These are phyloP conservation scores for Phascolomyces articulosus DNA, from an alignment of 371 early-diverging fungal species.

Conservation along the genomic window DNA sequence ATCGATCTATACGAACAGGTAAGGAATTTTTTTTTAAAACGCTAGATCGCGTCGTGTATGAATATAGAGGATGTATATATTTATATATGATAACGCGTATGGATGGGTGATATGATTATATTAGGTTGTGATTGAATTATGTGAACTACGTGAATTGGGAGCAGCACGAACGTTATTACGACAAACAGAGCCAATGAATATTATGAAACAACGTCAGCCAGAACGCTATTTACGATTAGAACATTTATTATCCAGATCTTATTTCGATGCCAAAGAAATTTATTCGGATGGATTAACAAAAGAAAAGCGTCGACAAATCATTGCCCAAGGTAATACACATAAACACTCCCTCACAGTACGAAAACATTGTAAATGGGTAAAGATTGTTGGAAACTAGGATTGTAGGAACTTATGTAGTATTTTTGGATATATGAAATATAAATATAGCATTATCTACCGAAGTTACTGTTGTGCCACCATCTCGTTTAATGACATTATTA, in stretches of 20 bases:
- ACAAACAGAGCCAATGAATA: conserved; percentile 85
- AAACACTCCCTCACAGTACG: too few species aligned
- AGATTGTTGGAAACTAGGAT: too few species aligned
- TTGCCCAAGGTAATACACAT: conserved; percentile 69
- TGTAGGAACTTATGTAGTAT: background rate
- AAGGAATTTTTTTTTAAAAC: too few species aligned
- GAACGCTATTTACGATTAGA: conserved; percentile 85
- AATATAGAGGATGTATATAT: background rate
- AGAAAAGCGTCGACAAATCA: conserved; percentile 70
- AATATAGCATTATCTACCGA: conserved; percentile 39
- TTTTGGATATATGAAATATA: too few species aligned
- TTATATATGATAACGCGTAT: background rate
- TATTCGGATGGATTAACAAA: conserved; percentile 60
- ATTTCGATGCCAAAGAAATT: conserved; percentile 63
- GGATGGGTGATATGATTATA: background rate
- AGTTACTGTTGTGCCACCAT: conserved; percentile 78
- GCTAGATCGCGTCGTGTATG: too few species aligned
- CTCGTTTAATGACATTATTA: conserved; percentile 80
- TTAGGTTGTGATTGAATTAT: conserved; percentile 81
- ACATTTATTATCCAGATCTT: conserved; percentile 67
- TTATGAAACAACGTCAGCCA: conserved; percentile 69
- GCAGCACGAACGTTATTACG: conserved; percentile 85
- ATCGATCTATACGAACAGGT: conserved; percentile 92
- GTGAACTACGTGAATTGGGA: conserved; percentile 70
- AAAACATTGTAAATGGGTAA: too few species aligned